phyloP scores from a whole-genome alignment of 2,329 filamentous ascomycete genomes.

The Cordyceps tenuipes region DNA sequence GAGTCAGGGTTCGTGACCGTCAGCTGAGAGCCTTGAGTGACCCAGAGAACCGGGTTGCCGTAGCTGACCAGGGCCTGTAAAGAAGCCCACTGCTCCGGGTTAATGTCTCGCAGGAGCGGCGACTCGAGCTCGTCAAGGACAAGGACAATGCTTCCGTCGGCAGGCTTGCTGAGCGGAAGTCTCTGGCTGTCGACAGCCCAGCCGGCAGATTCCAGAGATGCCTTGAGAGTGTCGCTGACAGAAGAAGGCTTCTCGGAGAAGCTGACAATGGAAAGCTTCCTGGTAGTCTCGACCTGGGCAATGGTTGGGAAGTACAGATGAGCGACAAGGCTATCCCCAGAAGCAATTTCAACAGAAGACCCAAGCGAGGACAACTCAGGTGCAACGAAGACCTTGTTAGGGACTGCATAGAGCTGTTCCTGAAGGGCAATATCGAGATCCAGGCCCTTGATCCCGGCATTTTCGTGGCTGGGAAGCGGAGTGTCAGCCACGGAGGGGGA shows the following conservation, averaged over 20 bases:
- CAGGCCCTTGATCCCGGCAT: background rate
- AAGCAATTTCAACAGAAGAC: background rate
- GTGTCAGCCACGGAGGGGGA: background rate
- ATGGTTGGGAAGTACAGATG: background rate
- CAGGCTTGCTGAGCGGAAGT: background rate
- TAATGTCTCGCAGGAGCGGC: background rate
- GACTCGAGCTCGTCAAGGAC: constrained; percentile 8
- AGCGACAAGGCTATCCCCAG: background rate
- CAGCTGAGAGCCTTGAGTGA: constrained; percentile 1
- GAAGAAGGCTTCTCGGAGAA: background rate
- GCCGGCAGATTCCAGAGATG: background rate
- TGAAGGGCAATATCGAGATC: background rate
- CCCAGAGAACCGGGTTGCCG: background rate
- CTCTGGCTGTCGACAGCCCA: background rate
- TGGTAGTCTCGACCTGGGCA: background rate
- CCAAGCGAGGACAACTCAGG: background rate
- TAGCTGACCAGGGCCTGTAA: background rate
- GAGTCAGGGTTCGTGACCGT: background rate
- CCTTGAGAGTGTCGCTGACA: background rate
- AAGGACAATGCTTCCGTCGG: background rate
- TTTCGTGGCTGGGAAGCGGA: background rate
- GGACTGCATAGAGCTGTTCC: background rate
- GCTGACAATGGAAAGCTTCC: background rate
- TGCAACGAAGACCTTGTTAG: background rate
- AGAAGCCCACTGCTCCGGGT: constrained; percentile 6